A percentile compares a stretch with the other conserved stretches of the same genome.
Conservation (phyloP, 176 grass and related monocot genomes). For the Thinopyrum elongatum region DNA sequence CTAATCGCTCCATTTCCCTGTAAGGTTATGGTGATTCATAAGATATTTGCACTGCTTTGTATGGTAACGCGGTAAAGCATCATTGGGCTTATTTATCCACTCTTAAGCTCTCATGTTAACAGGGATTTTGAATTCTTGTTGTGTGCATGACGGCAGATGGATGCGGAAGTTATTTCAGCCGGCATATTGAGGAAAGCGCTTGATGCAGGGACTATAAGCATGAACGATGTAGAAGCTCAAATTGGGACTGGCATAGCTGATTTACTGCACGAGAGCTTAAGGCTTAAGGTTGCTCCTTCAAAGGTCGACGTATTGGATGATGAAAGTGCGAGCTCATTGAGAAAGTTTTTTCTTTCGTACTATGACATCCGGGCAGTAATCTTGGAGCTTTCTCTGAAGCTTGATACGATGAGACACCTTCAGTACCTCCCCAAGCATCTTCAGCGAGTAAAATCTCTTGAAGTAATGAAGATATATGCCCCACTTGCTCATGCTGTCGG, state of each 20-base stretch:
- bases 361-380: constrained; percentile 93
- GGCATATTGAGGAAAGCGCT: constrained; percentile 83
- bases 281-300: constrained; percentile 68
- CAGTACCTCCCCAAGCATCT: constrained; percentile 71
- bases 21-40: constrained; percentile 1
- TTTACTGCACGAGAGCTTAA: constrained; percentile 79
- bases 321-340: constrained; percentile 60
- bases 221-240: constrained; percentile 66
- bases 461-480: constrained; percentile 93
- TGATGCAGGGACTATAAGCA: constrained; percentile 66
- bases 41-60: constrained; percentile 2
- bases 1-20: neutral
- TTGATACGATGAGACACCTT: constrained; percentile 83
- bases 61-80: neutral
- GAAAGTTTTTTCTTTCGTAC: constrained; percentile 79
- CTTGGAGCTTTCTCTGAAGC: constrained; percentile 72
- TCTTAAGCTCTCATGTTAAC: constrained; percentile 3
- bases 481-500: constrained; percentile 91
- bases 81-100: neutral
- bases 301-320: constrained; percentile 77
- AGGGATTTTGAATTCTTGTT: constrained; percentile 10
- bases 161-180: constrained; percentile 93
- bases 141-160: constrained; percentile 60
- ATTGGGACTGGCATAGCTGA: constrained; percentile 59
- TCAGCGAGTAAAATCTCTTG: constrained; percentile 69